Evolutionary conservation across 768 basidiomycete species (phyloP).

Genomic region (Hydnomerulius pinastri): DNA sequence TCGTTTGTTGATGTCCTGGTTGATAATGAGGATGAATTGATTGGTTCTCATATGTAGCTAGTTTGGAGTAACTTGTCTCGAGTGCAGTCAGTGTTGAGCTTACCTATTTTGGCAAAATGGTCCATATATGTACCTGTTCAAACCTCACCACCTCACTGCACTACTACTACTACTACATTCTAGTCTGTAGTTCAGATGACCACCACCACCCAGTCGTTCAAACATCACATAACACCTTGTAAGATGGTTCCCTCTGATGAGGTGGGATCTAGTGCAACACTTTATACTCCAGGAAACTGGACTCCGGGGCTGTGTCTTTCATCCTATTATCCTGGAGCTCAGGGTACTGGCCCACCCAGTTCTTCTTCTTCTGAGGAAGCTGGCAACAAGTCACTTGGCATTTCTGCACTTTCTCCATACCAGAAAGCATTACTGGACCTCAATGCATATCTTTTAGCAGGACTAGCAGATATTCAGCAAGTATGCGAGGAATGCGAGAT

Average conservation of each 20-base stretch:
- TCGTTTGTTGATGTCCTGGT: conserved; percentile 17
- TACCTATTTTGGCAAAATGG: no score
- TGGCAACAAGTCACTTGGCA: neutral
- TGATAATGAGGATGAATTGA: neutral
- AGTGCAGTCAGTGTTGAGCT: no score
- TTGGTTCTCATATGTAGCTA: no score
- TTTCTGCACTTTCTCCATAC: neutral
- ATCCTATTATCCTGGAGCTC: neutral
- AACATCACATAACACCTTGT: neutral
- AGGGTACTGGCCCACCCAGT: neutral
- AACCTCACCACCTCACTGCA: no score
- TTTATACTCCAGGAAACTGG: no score
- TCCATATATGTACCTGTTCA: no score
- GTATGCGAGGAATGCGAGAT: neutral
- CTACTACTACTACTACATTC: no score
- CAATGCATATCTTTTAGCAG: neutral
- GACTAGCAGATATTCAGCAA: neutral
- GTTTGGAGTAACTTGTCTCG: no score
- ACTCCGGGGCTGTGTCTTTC: no score
- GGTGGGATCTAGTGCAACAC: no score
- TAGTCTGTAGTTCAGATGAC: no score
- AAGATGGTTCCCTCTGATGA: no score
- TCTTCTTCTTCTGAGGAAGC: neutral
- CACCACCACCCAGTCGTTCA: neutral
- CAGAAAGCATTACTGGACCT: neutral